Evolutionary conservation across 2,329 filamentous ascomycete genomes (phyloP).

Genomic region (Taxawa tesnikishii): DNA sequence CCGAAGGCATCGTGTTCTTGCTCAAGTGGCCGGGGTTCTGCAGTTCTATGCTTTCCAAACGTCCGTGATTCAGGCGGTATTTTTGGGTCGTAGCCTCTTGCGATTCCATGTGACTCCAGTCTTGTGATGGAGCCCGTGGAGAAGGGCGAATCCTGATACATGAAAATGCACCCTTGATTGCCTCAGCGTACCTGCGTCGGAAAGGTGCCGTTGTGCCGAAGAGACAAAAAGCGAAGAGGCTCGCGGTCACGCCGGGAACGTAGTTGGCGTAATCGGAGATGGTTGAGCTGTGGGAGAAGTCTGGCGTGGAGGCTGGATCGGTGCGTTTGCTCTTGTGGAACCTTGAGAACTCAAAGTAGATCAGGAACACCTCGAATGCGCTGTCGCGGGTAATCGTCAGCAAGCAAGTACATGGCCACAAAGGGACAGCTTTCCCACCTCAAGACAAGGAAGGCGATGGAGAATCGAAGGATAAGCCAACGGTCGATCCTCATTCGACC

Average conservation of each 20-base stretch:
- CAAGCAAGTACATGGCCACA: too few relatives aligned
- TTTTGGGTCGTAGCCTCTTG: too few relatives aligned
- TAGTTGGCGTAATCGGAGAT: conserved; percentile 8
- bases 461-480: conserved; percentile 11
- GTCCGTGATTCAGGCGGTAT: not conserved
- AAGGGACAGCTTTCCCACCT: conserved; percentile 1
- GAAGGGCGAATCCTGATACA: too few relatives aligned
- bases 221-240: conserved; percentile 8
- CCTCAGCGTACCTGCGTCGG: conserved; percentile 7
- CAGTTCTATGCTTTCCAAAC: not conserved
- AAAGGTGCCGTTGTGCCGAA: conserved; percentile 11
- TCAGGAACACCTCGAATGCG: conserved; percentile 10
- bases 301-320: conserved; percentile 4
- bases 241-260: conserved; percentile 8
- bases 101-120: too few relatives aligned
- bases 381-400: conserved; percentile 1
- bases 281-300: conserved; percentile 6
- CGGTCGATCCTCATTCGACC: conserved; percentile 4
- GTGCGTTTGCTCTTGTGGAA: conserved; percentile 6
- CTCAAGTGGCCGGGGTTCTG: too few relatives aligned
- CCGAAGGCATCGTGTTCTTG: too few relatives aligned
- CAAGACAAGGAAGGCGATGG: conserved; percentile 8
- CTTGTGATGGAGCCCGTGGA: too few relatives aligned
- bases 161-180: too few relatives aligned
- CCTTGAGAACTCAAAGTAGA: conserved; percentile 5